Evolutionary conservation across 73 alveolate genomes (phyloP).

Genomic region (Blepharisma stoltei): DNA sequence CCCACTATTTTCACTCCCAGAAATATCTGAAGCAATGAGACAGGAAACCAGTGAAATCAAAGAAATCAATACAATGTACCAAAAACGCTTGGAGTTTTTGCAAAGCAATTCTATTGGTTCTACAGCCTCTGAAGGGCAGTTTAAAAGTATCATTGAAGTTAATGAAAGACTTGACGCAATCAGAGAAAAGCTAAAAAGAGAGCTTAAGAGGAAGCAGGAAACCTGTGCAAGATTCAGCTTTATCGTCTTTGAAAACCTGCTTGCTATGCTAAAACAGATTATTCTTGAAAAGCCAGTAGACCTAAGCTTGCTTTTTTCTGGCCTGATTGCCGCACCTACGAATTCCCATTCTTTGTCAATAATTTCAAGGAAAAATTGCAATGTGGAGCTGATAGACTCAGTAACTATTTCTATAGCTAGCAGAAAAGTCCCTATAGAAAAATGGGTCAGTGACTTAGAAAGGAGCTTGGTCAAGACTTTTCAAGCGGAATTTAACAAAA

Average conservation of each 20-base stretch:
- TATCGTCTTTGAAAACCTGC: neutral
- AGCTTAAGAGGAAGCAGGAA: neutral
- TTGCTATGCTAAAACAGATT: neutral
- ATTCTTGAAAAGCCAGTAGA: neutral
- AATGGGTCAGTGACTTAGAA: constrained; percentile 23
- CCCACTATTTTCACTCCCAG: constrained; percentile 13
- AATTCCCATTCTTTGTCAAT: neutral
- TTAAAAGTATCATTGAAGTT: constrained; percentile 7
- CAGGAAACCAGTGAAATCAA: neutral
- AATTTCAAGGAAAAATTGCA: neutral
- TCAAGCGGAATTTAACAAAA: neutral
- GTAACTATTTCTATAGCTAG: neutral
- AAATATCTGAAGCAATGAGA: constrained; percentile 3
- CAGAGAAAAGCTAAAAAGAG: neutral
- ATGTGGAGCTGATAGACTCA: neutral
- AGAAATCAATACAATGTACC: neutral
- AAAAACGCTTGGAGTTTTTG: neutral
- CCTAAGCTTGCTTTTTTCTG: neutral
- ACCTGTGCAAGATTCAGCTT: constrained; percentile 20
- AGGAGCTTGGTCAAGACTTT: neutral
- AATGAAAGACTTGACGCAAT: constrained; percentile 8
- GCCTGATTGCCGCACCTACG: neutral
- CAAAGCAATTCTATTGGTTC: neutral
- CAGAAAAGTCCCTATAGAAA: neutral
- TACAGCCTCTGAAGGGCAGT: neutral